Percentiles rank a stretch among this genome's conserved stretches.
These are phyloP conservation scores for Eimeria tenella DNA, from an alignment of 169 alveolate genomes.

Conservation along the genomic window DNA sequence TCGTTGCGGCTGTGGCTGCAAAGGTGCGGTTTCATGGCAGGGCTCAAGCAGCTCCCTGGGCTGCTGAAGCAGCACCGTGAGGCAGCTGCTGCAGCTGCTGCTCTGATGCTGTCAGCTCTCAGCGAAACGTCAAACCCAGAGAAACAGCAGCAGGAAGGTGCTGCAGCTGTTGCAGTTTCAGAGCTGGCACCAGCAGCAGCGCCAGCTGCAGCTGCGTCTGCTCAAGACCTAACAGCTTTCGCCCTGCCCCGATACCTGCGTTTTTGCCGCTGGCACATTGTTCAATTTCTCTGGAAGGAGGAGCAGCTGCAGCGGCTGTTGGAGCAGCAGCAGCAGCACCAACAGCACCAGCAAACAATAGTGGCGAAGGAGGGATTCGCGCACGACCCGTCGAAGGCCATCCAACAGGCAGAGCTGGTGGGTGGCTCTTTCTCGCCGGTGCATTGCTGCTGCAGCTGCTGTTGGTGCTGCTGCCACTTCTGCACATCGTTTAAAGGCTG, in stretches of 20 bases:
- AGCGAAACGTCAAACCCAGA: neutral
- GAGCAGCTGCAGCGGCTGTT: neutral
- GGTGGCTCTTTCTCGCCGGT: neutral
- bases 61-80: slow-evolving; percentile 69
- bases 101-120: neutral
- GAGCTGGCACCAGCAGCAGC: slow-evolving; percentile 28
- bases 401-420: neutral
- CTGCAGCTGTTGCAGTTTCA: neutral
- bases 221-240: neutral
- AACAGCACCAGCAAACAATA: neutral
- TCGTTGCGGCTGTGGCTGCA: slow-evolving; percentile 61
- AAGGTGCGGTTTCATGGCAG: slow-evolving; percentile 77
- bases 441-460: neutral
- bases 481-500: neutral
- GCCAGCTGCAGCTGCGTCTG: neutral
- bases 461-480: neutral
- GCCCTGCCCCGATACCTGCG: slow-evolving; percentile 21
- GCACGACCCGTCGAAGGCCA: neutral
- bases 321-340: slow-evolving; percentile 38
- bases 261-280: neutral
- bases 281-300: neutral
- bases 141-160: neutral
- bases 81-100: slow-evolving; percentile 27
- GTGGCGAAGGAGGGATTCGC: neutral
- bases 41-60: slow-evolving; percentile 79